These are phyloP conservation scores for Avicennia marina DNA, from an alignment of 257 asterid species.

Conservation along the genomic window DNA sequence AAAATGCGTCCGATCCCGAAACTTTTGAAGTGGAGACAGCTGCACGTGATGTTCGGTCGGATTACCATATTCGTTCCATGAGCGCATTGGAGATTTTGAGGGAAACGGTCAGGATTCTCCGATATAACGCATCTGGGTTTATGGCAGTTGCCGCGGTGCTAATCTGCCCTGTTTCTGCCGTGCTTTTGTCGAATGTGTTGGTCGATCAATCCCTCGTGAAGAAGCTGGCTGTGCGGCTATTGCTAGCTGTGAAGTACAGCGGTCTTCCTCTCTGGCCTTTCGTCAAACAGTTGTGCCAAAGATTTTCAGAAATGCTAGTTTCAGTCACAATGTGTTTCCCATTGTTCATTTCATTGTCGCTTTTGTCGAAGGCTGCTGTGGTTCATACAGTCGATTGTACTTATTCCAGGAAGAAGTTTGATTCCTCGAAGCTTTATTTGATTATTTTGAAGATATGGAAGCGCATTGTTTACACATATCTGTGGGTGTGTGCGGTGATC, in stretches of 20 bases:
- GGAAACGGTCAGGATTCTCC: slow-evolving; percentile 75
- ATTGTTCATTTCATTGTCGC: slow-evolving; percentile 46
- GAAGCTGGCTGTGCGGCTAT: slow-evolving; percentile 39
- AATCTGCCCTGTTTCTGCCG: slow-evolving; percentile 78
- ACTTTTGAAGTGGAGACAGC: slow-evolving; percentile 37
- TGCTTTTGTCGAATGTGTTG: slow-evolving; percentile 59
- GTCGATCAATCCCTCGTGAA: slow-evolving; percentile 60
- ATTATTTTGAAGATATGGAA: slow-evolving; percentile 69
- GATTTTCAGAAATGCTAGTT: slow-evolving; percentile 58
- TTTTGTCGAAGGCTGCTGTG: slow-evolving; percentile 80
- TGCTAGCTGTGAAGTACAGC: slow-evolving; percentile 64
- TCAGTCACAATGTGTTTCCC: slow-evolving; percentile 71
- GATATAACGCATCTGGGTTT: slow-evolving; percentile 59
- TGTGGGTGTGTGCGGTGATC: slow-evolving; percentile 64
- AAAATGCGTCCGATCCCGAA: slow-evolving; percentile 27
- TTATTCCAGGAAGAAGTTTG: slow-evolving; percentile 60
- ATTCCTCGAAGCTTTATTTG: slow-evolving; percentile 42
- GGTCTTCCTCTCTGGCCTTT: slow-evolving; percentile 74
- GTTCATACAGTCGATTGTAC: slow-evolving; percentile 87
- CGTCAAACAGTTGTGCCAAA: slow-evolving; percentile 71
- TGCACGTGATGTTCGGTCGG: slow-evolving; percentile 22
- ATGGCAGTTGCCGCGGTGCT: slow-evolving; percentile 58
- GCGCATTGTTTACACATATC: slow-evolving; percentile 54
- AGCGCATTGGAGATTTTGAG: slow-evolving; percentile 73
- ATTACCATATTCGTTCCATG: slow-evolving; percentile 53